A percentile compares a stretch with the other conserved stretches of the same genome.
phyloP scores from a whole-genome alignment of 2,329 filamentous ascomycete genomes.

The Epichloe festucae region DNA sequence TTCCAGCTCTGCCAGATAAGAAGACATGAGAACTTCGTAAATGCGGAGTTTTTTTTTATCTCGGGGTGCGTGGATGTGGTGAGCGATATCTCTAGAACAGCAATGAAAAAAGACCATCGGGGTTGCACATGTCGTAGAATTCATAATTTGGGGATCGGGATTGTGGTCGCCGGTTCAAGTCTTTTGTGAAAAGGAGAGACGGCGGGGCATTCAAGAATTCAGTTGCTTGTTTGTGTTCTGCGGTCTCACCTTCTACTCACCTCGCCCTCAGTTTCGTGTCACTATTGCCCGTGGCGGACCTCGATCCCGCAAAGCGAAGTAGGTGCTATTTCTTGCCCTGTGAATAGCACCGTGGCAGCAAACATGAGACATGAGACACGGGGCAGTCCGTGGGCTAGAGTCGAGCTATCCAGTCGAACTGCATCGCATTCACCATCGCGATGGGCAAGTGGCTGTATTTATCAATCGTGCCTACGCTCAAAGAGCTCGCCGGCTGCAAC shows the following conservation, averaged over 20 bases:
- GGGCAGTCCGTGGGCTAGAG: no score
- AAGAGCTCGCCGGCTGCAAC: not conserved
- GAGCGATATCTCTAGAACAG: not conserved
- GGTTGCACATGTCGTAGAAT: no score
- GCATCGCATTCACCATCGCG: not conserved
- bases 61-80: not conserved
- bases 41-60: not conserved
- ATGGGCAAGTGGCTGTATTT: not conserved
- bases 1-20: constrained; percentile 16
- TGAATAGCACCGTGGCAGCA: not conserved
- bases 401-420: not conserved
- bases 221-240: not conserved
- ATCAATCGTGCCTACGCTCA: not conserved
- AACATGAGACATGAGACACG: not conserved
- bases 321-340: no score
- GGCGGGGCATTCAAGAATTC: no score
- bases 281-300: not conserved
- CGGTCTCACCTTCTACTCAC: not conserved
- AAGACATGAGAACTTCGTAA: constrained; percentile 15
- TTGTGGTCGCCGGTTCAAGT: no score
- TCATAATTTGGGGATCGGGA: no score
- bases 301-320: no score
- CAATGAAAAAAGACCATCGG: not conserved
- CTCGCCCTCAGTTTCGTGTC: not conserved
- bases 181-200: no score